Evolutionary conservation across 116 monocot species (phyloP), one percentile per base, ranked within the genome.

Genomic region (Trichopus zeylanicus): DNA sequence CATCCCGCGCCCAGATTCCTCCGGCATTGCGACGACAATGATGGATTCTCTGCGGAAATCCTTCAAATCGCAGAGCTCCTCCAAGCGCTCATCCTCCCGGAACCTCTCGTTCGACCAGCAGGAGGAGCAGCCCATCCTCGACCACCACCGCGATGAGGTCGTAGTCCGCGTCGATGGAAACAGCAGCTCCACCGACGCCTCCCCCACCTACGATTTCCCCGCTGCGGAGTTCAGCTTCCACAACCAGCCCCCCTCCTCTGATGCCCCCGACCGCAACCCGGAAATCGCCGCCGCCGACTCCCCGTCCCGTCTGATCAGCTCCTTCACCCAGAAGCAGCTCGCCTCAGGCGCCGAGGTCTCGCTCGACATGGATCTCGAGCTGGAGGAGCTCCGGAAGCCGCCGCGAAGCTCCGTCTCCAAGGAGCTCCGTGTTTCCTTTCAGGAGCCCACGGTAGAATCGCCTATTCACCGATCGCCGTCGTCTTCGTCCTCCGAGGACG

Each of bases 371-470:
- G 59, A 59, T 34, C 22, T 59, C 22, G 59, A 59, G 22, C 34
- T 59, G 59, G 38, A 59, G 22, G 59, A 39, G 59, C n/a, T 59
- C 10, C 21, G 20, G 37, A 59, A 59, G 35, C 33, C 42, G 42
- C 13, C 7, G 7, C 3, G 4, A n/a, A 18, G 29, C 38, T 47
- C 48, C 19, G 35, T 59, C 13, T 64, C 66, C 24, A 52, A 60
- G 61, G 85, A 82, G 37, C 68, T 65, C 60, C 71, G 79, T 52
- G 78, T 80, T 29, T 80, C 74, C 8, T 86, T 91, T 53, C 79
- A 67, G 11, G 62, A 72, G 5, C 31, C n/a, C n/a, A n/a, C n/a
- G n/a, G n/a, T n/a, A n/a, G n/a, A n/a, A n/a, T n/a, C n/a, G n/a
- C n/a, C n/a, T n/a, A n/a, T n/a, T n/a, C n/a, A n/a, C n/a, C n/a